phyloP scores from a whole-genome alignment of 805 yeast genomes.

The Candida nitratophila region DNA sequence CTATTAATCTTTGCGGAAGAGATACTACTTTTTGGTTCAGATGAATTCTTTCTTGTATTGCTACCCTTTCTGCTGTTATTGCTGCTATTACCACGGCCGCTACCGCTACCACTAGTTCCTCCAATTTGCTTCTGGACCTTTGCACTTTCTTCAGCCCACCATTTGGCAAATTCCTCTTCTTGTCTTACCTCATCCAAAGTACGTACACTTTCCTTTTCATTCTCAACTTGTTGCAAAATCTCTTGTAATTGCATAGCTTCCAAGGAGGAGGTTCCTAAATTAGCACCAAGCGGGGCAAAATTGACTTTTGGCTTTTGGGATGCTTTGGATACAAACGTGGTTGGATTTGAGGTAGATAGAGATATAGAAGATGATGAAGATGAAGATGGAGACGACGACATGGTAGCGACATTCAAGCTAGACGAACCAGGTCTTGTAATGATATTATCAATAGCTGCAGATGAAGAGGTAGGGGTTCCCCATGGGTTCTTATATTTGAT shows the following conservation, averaged over 20 bases:
- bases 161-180: slow-evolving; percentile 76
- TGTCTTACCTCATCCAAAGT: slow-evolving; percentile 66
- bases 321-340: slow-evolving; percentile 1
- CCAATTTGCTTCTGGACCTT: slow-evolving; percentile 42
- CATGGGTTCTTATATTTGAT: slow-evolving; percentile 2
- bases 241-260: slow-evolving; percentile 20
- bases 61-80: neutral
- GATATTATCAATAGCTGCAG: no score
- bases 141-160: slow-evolving; percentile 84
- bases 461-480: neutral
- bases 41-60: neutral
- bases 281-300: slow-evolving; percentile 1
- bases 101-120: neutral
- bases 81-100: neutral
- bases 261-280: slow-evolving; percentile 17
- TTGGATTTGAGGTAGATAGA: slow-evolving; percentile 1
- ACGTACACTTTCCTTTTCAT: slow-evolving; percentile 16
- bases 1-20: neutral
- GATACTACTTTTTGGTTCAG: neutral
- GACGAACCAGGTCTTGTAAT: no score
- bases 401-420: no score
- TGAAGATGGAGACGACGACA: neutral
- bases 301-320: neutral
- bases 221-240: slow-evolving; percentile 19
- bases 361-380: neutral